Base-by-base conservation (phyloP, 2,329 filamentous ascomycete genomes). In the Talaromyces sp. region DNA sequence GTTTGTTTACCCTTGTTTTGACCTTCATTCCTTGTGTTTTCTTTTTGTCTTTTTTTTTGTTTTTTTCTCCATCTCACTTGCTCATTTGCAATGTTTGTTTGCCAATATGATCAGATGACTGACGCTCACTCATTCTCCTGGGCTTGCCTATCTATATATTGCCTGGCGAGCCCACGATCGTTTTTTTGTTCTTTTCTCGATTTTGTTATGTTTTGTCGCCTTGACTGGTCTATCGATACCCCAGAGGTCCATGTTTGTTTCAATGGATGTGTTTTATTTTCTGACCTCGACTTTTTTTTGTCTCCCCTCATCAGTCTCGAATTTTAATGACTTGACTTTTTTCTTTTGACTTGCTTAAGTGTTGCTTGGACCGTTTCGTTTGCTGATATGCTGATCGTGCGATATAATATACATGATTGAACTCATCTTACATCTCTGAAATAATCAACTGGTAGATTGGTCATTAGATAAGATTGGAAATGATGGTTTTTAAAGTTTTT, bases 121-220 rank as follows among this genome's bases (percentile, higher is more conserved):
- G 17, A 36, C 55, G 27, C 30, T 36, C 30, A 55, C 25, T 36
- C 33, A 19, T 44, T 51, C n/a, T 1, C 28, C 32, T 39, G 8
- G 44, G 19, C 44, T 47, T 47, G 44, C 19, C 44, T 47, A 13
- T 25, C 8, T 22, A 47, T 47, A 39, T n/a, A 30, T 2, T 39
- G 17, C 11, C 19, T 25, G 19, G 3, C 44, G 25, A 47, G 27
- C 49, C 5, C 27, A 10, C 13, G 28, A 30, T 61, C 57, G 60
- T 64, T 64, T 62, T 47, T 62, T 62, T 64, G 65, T 62, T 65
- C 58, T 65, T 65, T 61, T 56, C 36, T 62, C 44, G 44, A 17
- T 61, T 62, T 60, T 62, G 22, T 22, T 30, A 33, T 57, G 55
- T 61, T 62, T 64, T 28, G 53, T 59, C 39, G 44, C 19, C 44